Base-by-base conservation (phyloP, 345 rosid genomes). In the Lepidium aucheri region DNA sequence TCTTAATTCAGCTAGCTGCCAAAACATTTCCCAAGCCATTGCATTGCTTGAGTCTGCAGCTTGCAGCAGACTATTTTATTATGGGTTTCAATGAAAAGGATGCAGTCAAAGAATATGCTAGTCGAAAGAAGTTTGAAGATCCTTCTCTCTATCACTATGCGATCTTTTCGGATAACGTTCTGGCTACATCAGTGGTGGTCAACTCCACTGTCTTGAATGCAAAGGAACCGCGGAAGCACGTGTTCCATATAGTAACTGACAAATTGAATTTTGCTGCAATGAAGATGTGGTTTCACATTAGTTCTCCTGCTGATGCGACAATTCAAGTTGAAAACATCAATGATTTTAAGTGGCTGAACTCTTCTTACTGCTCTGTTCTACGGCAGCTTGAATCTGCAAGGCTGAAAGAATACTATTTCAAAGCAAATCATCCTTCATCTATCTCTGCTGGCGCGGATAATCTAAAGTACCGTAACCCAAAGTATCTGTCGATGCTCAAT, bases 1-100 rank as follows among this genome's bases (percentile, higher is more conserved):
- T 89, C 80, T 82, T 95, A 77, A 91, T 86, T 84, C 97, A 95
- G 78, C 76, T 91, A 56, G 99, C 99, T 12, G 97, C 99, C 69
- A 91, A 95, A 81, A 89, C 97, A 63, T 73, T 95, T 63, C 95
- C 97, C 64, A 70, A 55, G 66, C 91, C 95, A 67, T 78, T 95
- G 84, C 97, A 91, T 74, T 91, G 97, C 85, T 84, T 95, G 74
- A 83, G 87, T 51, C 71, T 91, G 75, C 93, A 83, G 80, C 93
- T 95, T 52, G 84, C 96, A 32, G 82, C 94, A 51, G 91, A 95
- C 75, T 94, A 85, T 74, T 91, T 76, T 70, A 60, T 73, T 28
- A 65, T 70, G 40, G 89, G 83, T 69, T 74, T 54, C 58, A 55
- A 49, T 33, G 26, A 55, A 63, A 66, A 69, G 56, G 73, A 76